phyloP scores from a whole-genome alignment of 495 filamentous ascomycete species.

The Durotheca rogersii region DNA sequence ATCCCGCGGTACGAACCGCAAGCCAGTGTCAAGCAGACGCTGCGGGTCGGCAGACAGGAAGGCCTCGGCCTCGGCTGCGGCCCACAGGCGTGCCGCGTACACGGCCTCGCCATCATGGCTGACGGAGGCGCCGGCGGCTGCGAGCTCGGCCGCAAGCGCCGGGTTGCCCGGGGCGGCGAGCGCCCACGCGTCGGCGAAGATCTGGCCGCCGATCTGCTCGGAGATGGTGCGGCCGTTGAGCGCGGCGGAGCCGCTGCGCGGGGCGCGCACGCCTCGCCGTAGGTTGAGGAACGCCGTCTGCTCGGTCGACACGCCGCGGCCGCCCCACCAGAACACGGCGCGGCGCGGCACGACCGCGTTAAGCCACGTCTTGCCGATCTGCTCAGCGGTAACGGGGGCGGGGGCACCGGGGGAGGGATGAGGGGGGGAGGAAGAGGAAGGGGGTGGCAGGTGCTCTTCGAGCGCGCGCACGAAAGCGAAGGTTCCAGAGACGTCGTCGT shows the following conservation, averaged over 20 bases:
- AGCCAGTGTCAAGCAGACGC: constrained; percentile 31
- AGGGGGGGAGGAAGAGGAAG: neutral
- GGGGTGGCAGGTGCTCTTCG: constrained; percentile 24
- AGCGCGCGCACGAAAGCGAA: constrained; percentile 36
- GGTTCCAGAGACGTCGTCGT: constrained; percentile 38
- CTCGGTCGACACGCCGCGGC: constrained; percentile 37
- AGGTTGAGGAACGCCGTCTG: constrained; percentile 39
- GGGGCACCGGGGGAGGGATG: neutral
- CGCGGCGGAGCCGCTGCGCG: constrained; percentile 26
- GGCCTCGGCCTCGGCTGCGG: constrained; percentile 38
- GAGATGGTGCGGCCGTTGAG: constrained; percentile 33
- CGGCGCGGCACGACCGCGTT: constrained; percentile 32
- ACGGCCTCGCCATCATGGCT: constrained; percentile 38
- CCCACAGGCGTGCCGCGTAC: constrained; percentile 35
- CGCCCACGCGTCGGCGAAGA: constrained; percentile 38
- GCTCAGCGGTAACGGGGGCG: constrained; percentile 12
- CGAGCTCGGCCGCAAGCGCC: constrained; percentile 24
- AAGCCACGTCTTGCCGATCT: constrained; percentile 37
- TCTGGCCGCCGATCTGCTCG: constrained; percentile 39
- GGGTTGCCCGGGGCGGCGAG: constrained; percentile 30
- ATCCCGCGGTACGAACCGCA: constrained; percentile 19
- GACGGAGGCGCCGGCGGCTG: constrained; percentile 30
- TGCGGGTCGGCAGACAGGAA: constrained; percentile 29
- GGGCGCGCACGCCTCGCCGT: constrained; percentile 29
- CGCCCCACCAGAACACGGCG: constrained; percentile 39